phyloP scores from a whole-genome alignment of 1,284 basidiomycete genomes.

The Phylloboletellus chloephorus region DNA sequence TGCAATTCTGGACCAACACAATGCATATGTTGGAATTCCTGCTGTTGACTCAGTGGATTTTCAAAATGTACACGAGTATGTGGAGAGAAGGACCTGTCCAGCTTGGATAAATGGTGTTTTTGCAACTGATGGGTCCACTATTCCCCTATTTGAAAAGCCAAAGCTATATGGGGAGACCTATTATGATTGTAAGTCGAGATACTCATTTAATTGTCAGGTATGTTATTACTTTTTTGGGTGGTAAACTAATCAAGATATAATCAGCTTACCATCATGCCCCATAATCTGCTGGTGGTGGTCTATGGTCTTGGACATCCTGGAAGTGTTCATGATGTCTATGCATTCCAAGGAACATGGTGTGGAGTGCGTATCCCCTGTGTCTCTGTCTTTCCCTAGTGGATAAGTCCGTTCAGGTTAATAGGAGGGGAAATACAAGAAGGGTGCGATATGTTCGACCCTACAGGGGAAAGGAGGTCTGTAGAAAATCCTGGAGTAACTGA shows the following conservation, averaged over 20 bases:
- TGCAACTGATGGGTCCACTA: background rate
- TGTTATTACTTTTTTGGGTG: too few species aligned
- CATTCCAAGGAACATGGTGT: background rate
- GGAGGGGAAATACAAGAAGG: too few species aligned
- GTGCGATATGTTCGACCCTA: too few species aligned
- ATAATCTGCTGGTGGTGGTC: background rate
- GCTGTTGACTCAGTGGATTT: background rate
- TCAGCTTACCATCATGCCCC: background rate
- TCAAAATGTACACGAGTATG: background rate
- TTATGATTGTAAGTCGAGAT: background rate
- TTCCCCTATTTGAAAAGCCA: background rate
- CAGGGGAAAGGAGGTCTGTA: too few species aligned
- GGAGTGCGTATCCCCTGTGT: too few species aligned
- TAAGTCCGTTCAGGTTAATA: too few species aligned
- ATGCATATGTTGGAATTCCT: constrained; percentile 1
- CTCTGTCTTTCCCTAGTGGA: too few species aligned
- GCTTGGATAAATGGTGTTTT: background rate
- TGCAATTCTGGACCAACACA: constrained; percentile 5
- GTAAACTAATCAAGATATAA: too few species aligned
- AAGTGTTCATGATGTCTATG: background rate
- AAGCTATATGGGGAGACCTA: background rate
- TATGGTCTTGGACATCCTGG: background rate
- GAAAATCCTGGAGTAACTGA: too few species aligned
- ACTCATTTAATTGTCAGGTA: background rate
- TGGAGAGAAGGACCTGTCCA: background rate